phyloP scores from a whole-genome alignment of 345 rosid species.

The Corymbia maculata region DNA sequence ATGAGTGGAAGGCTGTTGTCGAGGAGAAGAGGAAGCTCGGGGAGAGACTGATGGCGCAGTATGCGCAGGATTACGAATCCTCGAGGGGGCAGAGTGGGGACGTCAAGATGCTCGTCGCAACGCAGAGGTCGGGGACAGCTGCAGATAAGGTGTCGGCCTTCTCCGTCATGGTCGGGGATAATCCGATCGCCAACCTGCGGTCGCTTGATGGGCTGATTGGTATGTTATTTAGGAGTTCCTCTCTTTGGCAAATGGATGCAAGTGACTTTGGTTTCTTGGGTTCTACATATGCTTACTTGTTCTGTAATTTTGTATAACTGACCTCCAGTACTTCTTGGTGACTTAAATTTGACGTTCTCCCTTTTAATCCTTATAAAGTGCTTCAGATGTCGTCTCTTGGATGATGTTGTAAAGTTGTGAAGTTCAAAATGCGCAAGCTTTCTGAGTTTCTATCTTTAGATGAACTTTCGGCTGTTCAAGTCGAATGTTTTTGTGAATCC shows the following conservation, averaged over 20 bases:
- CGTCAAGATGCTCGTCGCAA: conserved; percentile 75
- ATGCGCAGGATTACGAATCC: conserved; percentile 45
- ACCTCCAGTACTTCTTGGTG: neutral
- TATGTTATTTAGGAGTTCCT: conserved; percentile 7
- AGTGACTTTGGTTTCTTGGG: neutral
- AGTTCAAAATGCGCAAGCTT: neutral
- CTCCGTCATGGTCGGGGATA: conserved; percentile 80
- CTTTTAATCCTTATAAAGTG: neutral
- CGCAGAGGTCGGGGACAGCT: conserved; percentile 91
- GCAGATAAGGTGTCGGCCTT: conserved; percentile 91
- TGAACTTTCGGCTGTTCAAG: neutral
- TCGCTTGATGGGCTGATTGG: conserved; percentile 91
- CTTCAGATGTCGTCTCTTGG: neutral
- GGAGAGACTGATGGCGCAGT: conserved; percentile 82
- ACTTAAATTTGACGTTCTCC: neutral
- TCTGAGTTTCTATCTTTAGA: neutral
- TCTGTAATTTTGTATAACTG: neutral
- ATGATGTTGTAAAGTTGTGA: neutral
- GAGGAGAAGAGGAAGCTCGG: conserved; percentile 68
- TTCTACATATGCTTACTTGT: neutral
- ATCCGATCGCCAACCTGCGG: conserved; percentile 80
- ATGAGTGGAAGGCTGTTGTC: conserved; percentile 41
- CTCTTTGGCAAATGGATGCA: neutral
- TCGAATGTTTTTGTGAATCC: neutral
- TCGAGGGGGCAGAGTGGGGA: conserved; percentile 72